Conservation (phyloP, 805 yeast genomes). For the Kurtzmaniella cleridarum region DNA sequence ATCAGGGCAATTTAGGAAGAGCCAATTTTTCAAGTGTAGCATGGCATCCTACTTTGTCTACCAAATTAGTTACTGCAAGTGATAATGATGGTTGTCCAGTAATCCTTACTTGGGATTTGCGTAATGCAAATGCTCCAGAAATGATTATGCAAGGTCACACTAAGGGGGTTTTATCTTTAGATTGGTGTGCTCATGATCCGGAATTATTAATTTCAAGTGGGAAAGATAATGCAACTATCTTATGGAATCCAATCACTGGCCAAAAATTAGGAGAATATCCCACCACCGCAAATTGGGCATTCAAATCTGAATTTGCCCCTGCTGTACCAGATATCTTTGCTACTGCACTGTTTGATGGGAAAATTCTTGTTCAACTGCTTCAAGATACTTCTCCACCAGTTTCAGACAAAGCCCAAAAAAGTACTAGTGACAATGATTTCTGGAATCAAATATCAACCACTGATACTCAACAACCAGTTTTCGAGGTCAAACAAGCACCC, state of each 20-base stretch:
- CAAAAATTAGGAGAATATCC: slow-evolving; percentile 80
- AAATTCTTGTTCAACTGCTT: slow-evolving; percentile 71
- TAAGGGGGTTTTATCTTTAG: slow-evolving; percentile 83
- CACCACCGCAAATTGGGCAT: slow-evolving; percentile 89
- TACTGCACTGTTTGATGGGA: slow-evolving; percentile 82
- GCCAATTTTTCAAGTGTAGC: slow-evolving; percentile 76
- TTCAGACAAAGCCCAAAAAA: slow-evolving; percentile 31
- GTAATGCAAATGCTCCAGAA: slow-evolving; percentile 92
- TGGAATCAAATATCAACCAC: slow-evolving; percentile 74
- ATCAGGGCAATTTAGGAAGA: slow-evolving; percentile 45
- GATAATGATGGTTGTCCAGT: slow-evolving; percentile 76
- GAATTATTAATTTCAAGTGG: slow-evolving; percentile 82
- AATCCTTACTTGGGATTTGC: slow-evolving; percentile 86
- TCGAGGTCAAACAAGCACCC: slow-evolving; percentile 77
- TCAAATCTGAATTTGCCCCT: slow-evolving; percentile 85
- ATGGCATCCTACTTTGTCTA: slow-evolving; percentile 92
- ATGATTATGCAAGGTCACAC: slow-evolving; percentile 69
- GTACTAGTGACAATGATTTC: slow-evolving; percentile 66
- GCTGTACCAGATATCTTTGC: slow-evolving; percentile 85
- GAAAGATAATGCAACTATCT: slow-evolving; percentile 76
- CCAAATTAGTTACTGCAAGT: slow-evolving; percentile 83
- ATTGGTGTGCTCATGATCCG: slow-evolving; percentile 89
- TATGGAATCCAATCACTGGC: slow-evolving; percentile 88
- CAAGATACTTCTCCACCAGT: slow-evolving; percentile 76
- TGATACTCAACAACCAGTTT: slow-evolving; percentile 69